Evolutionary conservation across 1,284 basidiomycete species (phyloP), one percentile per base, ranked within the genome.

Genomic region (Xerocomus nothofagi): DNA sequence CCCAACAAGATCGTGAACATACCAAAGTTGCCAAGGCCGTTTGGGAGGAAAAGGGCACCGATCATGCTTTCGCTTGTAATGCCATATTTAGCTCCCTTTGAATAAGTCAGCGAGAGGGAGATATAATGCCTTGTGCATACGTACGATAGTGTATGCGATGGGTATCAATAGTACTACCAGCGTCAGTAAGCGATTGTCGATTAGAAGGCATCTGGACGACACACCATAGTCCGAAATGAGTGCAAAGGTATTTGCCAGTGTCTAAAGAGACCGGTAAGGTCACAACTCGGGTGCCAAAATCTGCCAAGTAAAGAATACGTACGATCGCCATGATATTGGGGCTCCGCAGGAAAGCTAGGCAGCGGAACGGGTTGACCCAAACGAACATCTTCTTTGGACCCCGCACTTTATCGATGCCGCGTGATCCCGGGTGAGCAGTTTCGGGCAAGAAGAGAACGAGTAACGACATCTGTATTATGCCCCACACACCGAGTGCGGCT

Each of bases 381-480:
- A 80, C 74, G 32, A 70, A 59, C 15, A 71, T 64, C 45, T 70
- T 75, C 45, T 62, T 70, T 39, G 67, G 62, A 21, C 62, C 66
- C 21, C 54, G 56, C 23, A 24, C 8, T 36, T 60, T 70, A 31
- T 81, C 79, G 12, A 79, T 69, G 0, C 79, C 75, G n/a, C 71
- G 65, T 9, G 75, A 51, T 44, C 71, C 61, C 43, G 80, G 70
- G 58, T 86, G 83, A 15, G 75, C 77, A 2, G 89, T 91, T 62
- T 93, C 91, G 0, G 90, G 88, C 15, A 90, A 73, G 47, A 79
- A 75, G 18, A 80, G 44, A 8, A 71, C 61, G 27, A 84, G 72
- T 9, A 77, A 59, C 0, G 77, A 23, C 27, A 82, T 70, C 1
- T 76, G 73, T 3, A 77, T 49, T 0, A 76, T 54, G 4, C 77